phyloP scores from a whole-genome alignment of 495 filamentous ascomycete genomes.

The Pyrenopolyporus hunteri region DNA sequence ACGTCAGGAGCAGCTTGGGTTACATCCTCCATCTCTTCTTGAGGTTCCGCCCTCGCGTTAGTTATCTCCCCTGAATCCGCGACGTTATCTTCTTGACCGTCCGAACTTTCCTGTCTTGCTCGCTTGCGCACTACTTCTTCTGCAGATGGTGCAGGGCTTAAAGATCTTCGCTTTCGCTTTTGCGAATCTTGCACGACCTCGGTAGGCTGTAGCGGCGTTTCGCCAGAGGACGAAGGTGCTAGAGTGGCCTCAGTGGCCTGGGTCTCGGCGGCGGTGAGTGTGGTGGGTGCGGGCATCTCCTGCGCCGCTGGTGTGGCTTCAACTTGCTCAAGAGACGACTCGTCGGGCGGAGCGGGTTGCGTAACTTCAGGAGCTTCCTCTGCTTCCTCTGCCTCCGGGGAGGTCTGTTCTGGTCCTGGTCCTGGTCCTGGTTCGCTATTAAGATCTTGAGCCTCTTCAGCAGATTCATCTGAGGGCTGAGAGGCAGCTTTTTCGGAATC shows the following conservation, averaged over 20 bases:
- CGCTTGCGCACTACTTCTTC: slow-evolving; percentile 53
- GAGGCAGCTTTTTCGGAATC: slow-evolving; percentile 28
- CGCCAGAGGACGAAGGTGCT: slow-evolving; percentile 16
- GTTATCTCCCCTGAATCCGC: slow-evolving; percentile 1
- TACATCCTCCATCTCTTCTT: not conserved
- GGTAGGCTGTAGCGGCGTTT: slow-evolving; percentile 30
- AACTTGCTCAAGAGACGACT: slow-evolving; percentile 16
- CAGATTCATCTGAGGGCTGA: slow-evolving; percentile 18
- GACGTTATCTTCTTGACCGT: slow-evolving; percentile 16
- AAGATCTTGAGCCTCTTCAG: slow-evolving; percentile 9
- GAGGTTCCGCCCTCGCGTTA: not conserved
- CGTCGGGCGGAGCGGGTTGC: slow-evolving; percentile 24
- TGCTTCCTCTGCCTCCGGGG: slow-evolving; percentile 1
- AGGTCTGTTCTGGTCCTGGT: no score
- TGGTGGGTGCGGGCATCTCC: slow-evolving; percentile 12
- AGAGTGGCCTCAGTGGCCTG: slow-evolving; percentile 3
- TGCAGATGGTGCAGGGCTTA: slow-evolving; percentile 66
- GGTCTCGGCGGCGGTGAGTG: slow-evolving; percentile 9
- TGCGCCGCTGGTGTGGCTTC: slow-evolving; percentile 15
- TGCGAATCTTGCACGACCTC: slow-evolving; percentile 63
- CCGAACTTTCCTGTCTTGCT: slow-evolving; percentile 40
- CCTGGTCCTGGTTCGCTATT: slow-evolving; percentile 13
- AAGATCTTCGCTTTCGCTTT: slow-evolving; percentile 77
- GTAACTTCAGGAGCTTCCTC: slow-evolving; percentile 14
- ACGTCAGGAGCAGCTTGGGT: slow-evolving; percentile 10